A percentile compares a stretch with the other conserved stretches of the same genome.
These are phyloP conservation scores for Vanderwaltozyma tropicalis DNA, from an alignment of 805 yeast species.

Conservation along the genomic window DNA sequence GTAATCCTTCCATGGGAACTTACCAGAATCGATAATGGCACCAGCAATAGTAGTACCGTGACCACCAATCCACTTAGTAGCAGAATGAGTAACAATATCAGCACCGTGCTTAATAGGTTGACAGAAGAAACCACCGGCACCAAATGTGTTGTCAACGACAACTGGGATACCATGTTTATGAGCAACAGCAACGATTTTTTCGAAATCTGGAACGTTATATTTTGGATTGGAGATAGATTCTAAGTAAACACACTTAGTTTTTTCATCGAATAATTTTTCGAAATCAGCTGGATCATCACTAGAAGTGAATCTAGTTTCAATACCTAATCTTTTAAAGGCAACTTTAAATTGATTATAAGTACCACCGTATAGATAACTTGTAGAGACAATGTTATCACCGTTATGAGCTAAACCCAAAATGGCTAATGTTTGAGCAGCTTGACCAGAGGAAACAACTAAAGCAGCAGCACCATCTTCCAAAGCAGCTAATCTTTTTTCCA, in stretches of 20 bases:
- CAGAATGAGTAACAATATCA: slow-evolving; percentile 86
- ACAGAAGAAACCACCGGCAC: slow-evolving; percentile 87
- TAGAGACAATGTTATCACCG: slow-evolving; percentile 85
- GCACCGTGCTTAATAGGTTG: slow-evolving; percentile 85
- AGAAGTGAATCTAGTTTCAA: slow-evolving; percentile 72
- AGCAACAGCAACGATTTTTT: slow-evolving; percentile 60
- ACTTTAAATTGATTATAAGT: slow-evolving; percentile 93
- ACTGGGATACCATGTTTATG: slow-evolving; percentile 83
- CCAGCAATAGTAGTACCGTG: slow-evolving; percentile 95
- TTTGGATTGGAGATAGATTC: slow-evolving; percentile 92
- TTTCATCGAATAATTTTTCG: slow-evolving; percentile 63
- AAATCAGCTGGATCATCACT: slow-evolving; percentile 71
- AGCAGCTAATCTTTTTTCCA: slow-evolving; percentile 87
- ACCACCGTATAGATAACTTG: slow-evolving; percentile 88
- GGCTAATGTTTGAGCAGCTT: slow-evolving; percentile 87
- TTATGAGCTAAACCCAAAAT: slow-evolving; percentile 71
- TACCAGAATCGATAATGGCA: slow-evolving; percentile 81
- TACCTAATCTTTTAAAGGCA: slow-evolving; percentile 79
- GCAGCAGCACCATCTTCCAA: slow-evolving; percentile 90
- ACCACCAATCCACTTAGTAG: slow-evolving; percentile 97
- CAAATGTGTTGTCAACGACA: slow-evolving; percentile 92
- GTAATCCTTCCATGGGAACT: slow-evolving; percentile 80
- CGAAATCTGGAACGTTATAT: slow-evolving; percentile 87
- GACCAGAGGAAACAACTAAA: slow-evolving; percentile 87
- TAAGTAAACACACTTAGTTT: slow-evolving; percentile 80